These are phyloP conservation scores for Diaporthe aspalathi DNA, from an alignment of 2,329 filamentous ascomycete species.

Conservation along the genomic window DNA sequence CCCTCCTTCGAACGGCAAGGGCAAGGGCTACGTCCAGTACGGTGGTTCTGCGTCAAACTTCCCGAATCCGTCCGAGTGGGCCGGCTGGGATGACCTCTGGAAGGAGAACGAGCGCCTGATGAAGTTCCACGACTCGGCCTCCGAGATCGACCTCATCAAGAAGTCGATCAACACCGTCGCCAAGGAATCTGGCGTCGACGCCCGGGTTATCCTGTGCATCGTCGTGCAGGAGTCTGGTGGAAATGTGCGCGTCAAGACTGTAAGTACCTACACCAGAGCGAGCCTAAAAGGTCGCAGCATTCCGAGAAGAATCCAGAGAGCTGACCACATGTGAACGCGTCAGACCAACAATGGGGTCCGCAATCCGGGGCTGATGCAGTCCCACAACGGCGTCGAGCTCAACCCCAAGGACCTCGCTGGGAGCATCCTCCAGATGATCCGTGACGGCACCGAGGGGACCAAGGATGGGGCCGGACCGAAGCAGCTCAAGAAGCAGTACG, in stretches of 20 bases:
- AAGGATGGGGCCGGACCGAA: constrained; percentile 55
- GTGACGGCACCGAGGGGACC: constrained; percentile 57
- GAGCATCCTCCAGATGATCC: constrained; percentile 47
- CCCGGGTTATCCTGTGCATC: constrained; percentile 57
- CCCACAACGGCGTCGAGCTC: constrained; percentile 51
- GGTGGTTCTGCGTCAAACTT: constrained; percentile 16
- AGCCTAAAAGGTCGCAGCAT: neutral
- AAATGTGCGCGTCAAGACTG: constrained; percentile 54
- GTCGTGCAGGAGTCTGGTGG: constrained; percentile 58
- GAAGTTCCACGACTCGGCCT: constrained; percentile 27
- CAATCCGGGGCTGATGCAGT: constrained; percentile 57
- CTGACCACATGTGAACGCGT: neutral
- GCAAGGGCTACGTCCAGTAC: constrained; percentile 21
- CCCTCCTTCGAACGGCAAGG: neutral
- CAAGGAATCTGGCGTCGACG: constrained; percentile 47
- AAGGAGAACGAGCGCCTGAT: constrained; percentile 24
- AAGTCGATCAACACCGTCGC: constrained; percentile 50
- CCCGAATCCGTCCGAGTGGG: constrained; percentile 9
- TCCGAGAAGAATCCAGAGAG: too few relatives aligned
- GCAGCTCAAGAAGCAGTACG: constrained; percentile 51
- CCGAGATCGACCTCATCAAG: constrained; percentile 43
- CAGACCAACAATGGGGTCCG: constrained; percentile 52
- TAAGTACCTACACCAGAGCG: neutral
- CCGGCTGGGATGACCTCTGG: constrained; percentile 7
- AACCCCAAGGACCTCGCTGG: constrained; percentile 32